A percentile compares a stretch with the other conserved stretches of the same genome.
phyloP scores from a whole-genome alignment of 2,329 filamentous ascomycete species.

The Berkeleyomyces basicola region DNA sequence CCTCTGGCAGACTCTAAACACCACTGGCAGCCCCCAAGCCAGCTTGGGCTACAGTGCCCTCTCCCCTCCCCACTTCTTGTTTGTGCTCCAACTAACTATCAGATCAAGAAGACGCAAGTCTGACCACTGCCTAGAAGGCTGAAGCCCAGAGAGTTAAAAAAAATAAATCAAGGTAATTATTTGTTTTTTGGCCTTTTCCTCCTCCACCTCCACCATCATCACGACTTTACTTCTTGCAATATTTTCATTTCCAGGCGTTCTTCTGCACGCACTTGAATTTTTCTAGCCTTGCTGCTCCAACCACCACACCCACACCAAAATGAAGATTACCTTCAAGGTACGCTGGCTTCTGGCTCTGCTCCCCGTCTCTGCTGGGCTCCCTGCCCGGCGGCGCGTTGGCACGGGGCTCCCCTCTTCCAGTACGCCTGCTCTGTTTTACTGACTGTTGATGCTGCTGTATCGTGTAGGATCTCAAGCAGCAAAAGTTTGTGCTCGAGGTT shows the following conservation, averaged over 20 bases:
- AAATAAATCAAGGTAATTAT: background rate
- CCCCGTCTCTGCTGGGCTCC: too few relatives aligned
- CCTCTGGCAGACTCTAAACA: too few relatives aligned
- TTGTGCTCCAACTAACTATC: background rate
- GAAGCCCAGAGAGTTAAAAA: background rate
- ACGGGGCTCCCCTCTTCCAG: background rate
- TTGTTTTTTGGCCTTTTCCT: background rate
- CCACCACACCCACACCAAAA: slow-evolving; percentile 24
- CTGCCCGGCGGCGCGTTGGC: too few relatives aligned
- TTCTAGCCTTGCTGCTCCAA: background rate
- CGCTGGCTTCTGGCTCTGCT: slow-evolving; percentile 15
- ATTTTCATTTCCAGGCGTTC: background rate
- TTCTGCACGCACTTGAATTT: background rate
- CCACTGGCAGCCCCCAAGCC: too few relatives aligned
- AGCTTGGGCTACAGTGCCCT: background rate
- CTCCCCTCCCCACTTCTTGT: background rate
- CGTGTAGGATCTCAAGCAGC: slow-evolving; percentile 82
- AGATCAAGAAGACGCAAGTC: background rate
- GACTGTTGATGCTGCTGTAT: background rate
- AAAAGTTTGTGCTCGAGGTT: slow-evolving; percentile 93
- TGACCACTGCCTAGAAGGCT: background rate
- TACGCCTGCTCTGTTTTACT: background rate
- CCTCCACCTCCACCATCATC: background rate
- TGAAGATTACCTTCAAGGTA: slow-evolving; percentile 56
- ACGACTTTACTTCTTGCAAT: background rate